Percentiles rank a stretch among this genome's conserved stretches.
These are phyloP conservation scores for Fusarium albosuccineum DNA, from an alignment of 2,329 filamentous ascomycete genomes.

Conservation along the genomic window DNA sequence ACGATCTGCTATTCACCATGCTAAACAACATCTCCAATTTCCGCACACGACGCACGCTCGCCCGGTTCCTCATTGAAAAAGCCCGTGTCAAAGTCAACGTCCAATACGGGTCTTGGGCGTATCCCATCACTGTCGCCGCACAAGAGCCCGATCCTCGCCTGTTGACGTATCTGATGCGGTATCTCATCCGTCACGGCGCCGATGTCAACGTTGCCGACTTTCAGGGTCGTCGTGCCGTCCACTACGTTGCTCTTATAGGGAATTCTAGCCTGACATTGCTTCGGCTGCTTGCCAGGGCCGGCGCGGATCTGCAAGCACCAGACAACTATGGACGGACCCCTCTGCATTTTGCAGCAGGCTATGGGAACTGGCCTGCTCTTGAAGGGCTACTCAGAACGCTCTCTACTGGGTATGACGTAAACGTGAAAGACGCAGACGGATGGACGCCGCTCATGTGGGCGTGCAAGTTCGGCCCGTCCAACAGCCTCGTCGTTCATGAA, in stretches of 20 bases:
- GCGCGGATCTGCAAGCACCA: neutral
- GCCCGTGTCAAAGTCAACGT: neutral
- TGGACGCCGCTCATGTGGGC: slow-evolving; percentile 16
- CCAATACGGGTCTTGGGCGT: neutral
- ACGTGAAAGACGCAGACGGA: neutral
- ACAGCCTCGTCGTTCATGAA: neutral
- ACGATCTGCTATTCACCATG: neutral
- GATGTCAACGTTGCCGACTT: neutral
- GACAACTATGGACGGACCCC: slow-evolving; percentile 7
- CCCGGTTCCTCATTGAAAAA: neutral
- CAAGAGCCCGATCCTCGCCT: rapidly evolving
- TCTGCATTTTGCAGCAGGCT: neutral
- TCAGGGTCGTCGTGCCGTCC: neutral
- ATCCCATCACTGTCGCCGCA: neutral
- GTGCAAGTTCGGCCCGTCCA: neutral
- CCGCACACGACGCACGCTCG: neutral
- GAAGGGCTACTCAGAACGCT: neutral
- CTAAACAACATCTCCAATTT: neutral
- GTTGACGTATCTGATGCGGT: neutral
- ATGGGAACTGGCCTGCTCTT: neutral
- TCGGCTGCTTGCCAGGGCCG: neutral
- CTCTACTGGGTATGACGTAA: neutral
- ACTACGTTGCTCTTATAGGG: neutral
- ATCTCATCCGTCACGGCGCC: neutral
- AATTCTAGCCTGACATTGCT: no score